A percentile compares a stretch with the other conserved stretches of the same genome.
Evolutionary conservation across 108 stramenopile species (phyloP).

Genomic region (Skeletonema costatum): DNA sequence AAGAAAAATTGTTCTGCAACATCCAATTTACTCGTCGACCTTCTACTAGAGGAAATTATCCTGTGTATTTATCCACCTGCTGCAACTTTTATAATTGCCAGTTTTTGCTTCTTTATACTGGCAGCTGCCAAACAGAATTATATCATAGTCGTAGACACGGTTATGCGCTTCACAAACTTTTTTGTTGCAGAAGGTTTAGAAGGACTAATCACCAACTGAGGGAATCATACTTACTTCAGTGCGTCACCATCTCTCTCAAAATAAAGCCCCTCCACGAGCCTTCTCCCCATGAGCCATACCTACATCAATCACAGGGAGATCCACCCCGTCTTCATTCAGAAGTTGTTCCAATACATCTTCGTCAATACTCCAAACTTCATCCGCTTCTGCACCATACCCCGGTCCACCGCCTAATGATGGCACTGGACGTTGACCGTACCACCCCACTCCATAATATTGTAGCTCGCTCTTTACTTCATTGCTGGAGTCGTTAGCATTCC

Average conservation of each 20-base stretch:
- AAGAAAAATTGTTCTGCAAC: too few relatives aligned
- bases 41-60: too few relatives aligned
- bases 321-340: slow-evolving; percentile 48
- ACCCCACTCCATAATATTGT: slow-evolving; percentile 43
- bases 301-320: slow-evolving; percentile 61
- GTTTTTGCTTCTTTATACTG: too few relatives aligned
- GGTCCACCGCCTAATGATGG: slow-evolving; percentile 29
- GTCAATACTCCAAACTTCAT: slow-evolving; percentile 53
- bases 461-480: not conserved
- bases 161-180: too few relatives aligned
- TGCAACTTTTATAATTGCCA: too few relatives aligned
- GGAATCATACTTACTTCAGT: too few relatives aligned
- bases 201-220: too few relatives aligned
- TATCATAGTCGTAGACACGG: too few relatives aligned
- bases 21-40: too few relatives aligned
- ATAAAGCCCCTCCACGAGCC: slow-evolving; percentile 65
- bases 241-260: slow-evolving; percentile 3
- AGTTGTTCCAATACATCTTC: slow-evolving; percentile 47
- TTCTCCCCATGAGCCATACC: slow-evolving; percentile 83
- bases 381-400: not conserved
- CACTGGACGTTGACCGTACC: slow-evolving; percentile 71
- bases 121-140: too few relatives aligned
- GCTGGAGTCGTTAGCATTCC: not conserved
- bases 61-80: too few relatives aligned
- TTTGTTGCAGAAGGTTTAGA: too few relatives aligned